Percentiles rank a stretch among this genome's conserved stretches.
phyloP scores from a whole-genome alignment of 257 asterid genomes.

The Jacaranda mimosifolia region DNA sequence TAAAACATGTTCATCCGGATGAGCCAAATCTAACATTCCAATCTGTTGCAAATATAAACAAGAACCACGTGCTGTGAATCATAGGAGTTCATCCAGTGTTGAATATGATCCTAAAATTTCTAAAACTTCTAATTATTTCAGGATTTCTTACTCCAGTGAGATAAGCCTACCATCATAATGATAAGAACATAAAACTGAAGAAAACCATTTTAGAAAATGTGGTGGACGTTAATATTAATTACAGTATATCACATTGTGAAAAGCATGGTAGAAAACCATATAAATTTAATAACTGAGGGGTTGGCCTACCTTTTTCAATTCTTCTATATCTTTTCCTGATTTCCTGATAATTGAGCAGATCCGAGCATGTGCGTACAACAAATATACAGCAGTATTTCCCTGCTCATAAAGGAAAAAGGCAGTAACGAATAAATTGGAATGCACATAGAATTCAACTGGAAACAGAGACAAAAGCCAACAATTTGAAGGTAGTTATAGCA shows the following conservation, averaged over 20 bases:
- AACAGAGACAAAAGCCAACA: conserved; percentile 16
- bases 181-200: neutral
- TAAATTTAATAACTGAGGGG: neutral
- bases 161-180: neutral
- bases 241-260: neutral
- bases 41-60: conserved; percentile 54
- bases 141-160: neutral
- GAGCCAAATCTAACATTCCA: conserved; percentile 71
- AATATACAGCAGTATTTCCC: conserved; percentile 98
- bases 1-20: conserved; percentile 77
- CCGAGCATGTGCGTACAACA: conserved; percentile 97
- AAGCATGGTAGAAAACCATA: neutral
- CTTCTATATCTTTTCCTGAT: conserved; percentile 83
- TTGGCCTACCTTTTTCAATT: conserved; percentile 70
- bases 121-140: neutral
- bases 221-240: neutral
- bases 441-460: neutral
- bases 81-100: conserved; percentile 2
- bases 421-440: conserved; percentile 21
- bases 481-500: conserved; percentile 7
- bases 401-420: conserved; percentile 46
- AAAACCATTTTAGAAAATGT: neutral
- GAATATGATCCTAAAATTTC: neutral
- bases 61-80: conserved; percentile 14
- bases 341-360: conserved; percentile 94